A percentile compares a stretch with the other conserved stretches of the same genome.
phyloP scores from a whole-genome alignment of 1,139 yeast genomes.

The Debaryomyces singareniensis region DNA sequence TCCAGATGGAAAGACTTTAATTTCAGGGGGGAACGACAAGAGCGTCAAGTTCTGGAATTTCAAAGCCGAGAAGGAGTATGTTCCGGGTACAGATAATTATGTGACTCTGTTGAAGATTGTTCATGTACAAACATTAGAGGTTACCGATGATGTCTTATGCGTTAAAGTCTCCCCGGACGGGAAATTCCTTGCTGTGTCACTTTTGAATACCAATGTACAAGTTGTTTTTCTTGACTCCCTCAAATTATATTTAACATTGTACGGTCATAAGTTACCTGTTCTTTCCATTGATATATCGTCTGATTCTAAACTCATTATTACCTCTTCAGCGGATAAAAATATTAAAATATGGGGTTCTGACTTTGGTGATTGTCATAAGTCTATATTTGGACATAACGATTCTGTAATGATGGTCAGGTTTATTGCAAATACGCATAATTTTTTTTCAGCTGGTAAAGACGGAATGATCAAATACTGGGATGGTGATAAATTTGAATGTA shows the following conservation, averaged over 20 bases:
- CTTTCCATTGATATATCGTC: constrained; percentile 81
- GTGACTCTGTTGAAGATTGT: constrained; percentile 52
- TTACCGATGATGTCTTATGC: constrained; percentile 77
- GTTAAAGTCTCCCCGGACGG: constrained; percentile 81
- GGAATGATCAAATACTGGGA: constrained; percentile 93
- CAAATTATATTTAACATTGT: constrained; percentile 80
- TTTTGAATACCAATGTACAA: constrained; percentile 89
- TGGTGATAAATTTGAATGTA: constrained; percentile 92
- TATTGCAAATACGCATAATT: constrained; percentile 78
- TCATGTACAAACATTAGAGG: constrained; percentile 76
- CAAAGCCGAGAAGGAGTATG: constrained; percentile 54
- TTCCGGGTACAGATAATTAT: constrained; percentile 61
- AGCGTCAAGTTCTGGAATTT: constrained; percentile 86
- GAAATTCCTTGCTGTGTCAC: constrained; percentile 71
- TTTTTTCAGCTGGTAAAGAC: constrained; percentile 88
- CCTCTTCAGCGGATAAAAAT: constrained; percentile 95
- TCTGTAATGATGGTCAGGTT: constrained; percentile 85
- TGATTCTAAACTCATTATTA: constrained; percentile 80
- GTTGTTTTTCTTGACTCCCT: constrained; percentile 82
- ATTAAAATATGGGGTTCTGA: constrained; percentile 98
- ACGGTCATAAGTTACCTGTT: constrained; percentile 95
- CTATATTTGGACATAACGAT: constrained; percentile 95
- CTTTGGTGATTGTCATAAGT: constrained; percentile 97
- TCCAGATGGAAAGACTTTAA: constrained; percentile 75
- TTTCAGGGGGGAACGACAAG: constrained; percentile 95